Conservation (phyloP, 106 monocot species). For the Alisma plantagoaquatica region DNA sequence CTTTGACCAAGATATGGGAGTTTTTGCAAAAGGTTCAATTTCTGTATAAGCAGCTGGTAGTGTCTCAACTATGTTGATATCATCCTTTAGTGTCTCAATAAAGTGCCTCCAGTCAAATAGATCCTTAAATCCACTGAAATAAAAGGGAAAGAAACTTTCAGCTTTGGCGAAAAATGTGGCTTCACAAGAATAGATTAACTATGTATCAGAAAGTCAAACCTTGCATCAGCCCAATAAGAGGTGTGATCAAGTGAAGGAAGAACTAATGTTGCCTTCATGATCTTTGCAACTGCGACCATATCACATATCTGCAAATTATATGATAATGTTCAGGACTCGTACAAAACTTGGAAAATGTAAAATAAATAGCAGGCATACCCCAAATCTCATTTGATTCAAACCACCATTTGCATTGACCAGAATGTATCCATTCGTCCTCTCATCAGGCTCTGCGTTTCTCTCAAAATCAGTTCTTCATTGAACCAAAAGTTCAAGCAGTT, state of each 20-base stretch:
- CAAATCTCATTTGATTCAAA: slow-evolving; percentile 99
- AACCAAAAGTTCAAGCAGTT: neutral
- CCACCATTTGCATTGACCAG: slow-evolving; percentile 98
- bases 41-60: slow-evolving; percentile 45
- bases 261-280: slow-evolving; percentile 85
- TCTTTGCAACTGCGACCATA: slow-evolving; percentile 98
- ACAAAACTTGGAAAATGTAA: slow-evolving; percentile 7
- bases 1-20: slow-evolving; percentile 98
- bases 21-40: slow-evolving; percentile 48
- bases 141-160: neutral
- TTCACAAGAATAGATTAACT: neutral
- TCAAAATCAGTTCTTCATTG: neutral
- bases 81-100: slow-evolving; percentile 78
- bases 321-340: slow-evolving; percentile 18
- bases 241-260: slow-evolving; percentile 94
- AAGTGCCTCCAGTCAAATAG: slow-evolving; percentile 97
- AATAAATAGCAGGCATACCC: slow-evolving; percentile 48
- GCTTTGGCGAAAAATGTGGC: neutral
- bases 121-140: slow-evolving; percentile 85
- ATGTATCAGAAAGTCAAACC: slow-evolving; percentile 22
- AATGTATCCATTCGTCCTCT: slow-evolving; percentile 80
- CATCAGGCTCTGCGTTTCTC: slow-evolving; percentile 39
- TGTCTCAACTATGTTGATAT: slow-evolving; percentile 64
- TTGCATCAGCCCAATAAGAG: slow-evolving; percentile 94
- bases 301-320: slow-evolving; percentile 89